These are phyloP conservation scores for Castanea sativa DNA, from an alignment of 306 rosid genomes.

Conservation along the genomic window DNA sequence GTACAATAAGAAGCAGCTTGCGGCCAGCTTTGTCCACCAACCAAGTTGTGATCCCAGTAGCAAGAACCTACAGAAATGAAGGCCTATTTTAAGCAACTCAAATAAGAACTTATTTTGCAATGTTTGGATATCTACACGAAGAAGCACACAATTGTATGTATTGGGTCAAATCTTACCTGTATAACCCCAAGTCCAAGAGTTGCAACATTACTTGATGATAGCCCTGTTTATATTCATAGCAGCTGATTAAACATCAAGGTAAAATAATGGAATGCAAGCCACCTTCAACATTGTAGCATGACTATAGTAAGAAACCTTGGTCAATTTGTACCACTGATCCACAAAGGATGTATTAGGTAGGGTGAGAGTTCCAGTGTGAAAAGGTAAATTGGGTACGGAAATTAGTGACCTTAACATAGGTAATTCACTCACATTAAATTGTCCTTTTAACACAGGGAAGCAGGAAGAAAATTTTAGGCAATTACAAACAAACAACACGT, in stretches of 20 bases:
- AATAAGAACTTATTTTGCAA: slow-evolving; percentile 6
- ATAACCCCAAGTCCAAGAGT: slow-evolving; percentile 72
- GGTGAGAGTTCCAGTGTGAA: background rate
- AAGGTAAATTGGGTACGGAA: background rate
- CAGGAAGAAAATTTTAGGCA: background rate
- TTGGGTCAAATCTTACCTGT: slow-evolving; percentile 44
- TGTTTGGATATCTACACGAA: background rate
- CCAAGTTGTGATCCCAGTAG: slow-evolving; percentile 76
- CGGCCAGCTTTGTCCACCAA: slow-evolving; percentile 81
- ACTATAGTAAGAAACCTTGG: background rate
- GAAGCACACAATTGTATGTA: background rate
- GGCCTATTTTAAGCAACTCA: background rate
- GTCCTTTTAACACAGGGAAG: background rate
- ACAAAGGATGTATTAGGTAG: background rate
- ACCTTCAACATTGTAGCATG: slow-evolving; percentile 6
- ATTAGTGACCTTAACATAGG: background rate
- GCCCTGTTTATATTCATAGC: slow-evolving; percentile 42
- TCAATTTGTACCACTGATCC: slow-evolving; percentile 14
- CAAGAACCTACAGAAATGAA: slow-evolving; percentile 49
- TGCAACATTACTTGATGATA: slow-evolving; percentile 60
- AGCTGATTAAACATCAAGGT: slow-evolving; percentile 16
- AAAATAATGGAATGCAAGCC: slow-evolving; percentile 21
- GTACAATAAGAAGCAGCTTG: slow-evolving; percentile 64
- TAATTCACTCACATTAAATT: background rate
- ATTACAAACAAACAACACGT: background rate